phyloP scores from a whole-genome alignment of 345 rosid genomes.

The Ceriops tagal region DNA sequence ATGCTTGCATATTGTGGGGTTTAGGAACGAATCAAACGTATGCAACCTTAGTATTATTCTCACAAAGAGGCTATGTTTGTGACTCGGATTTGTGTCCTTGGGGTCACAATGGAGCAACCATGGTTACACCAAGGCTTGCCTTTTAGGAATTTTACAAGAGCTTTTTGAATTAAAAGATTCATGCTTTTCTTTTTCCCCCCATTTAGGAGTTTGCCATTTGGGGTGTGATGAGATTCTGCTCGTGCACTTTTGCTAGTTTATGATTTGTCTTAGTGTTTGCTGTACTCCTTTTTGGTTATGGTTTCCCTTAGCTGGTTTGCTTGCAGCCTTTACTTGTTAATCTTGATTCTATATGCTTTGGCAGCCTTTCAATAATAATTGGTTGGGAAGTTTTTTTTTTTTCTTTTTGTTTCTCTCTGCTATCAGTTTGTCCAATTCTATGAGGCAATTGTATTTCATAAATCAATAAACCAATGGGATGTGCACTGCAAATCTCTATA shows the following conservation, averaged over 20 bases:
- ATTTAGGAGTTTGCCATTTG: background rate
- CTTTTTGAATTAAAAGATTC: background rate
- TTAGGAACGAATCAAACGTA: no score
- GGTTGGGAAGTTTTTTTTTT: background rate
- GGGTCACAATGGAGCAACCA: no score
- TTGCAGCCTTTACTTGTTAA: background rate
- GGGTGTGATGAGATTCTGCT: background rate
- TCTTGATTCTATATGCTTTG: no score
- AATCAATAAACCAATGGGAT: conserved; percentile 6
- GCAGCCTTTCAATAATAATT: no score
- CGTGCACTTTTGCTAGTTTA: background rate
- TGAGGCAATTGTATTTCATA: background rate
- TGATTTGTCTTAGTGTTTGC: background rate
- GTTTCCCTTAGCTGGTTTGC: background rate
- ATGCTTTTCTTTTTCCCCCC: background rate
- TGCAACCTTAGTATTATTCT: no score
- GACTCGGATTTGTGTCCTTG: no score
- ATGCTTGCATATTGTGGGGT: no score
- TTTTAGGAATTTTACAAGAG: no score
- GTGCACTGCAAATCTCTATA: conserved; percentile 22
- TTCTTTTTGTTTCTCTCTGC: background rate
- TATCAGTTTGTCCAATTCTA: conserved; percentile 5
- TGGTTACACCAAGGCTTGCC: no score
- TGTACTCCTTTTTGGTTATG: background rate
- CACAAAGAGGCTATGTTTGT: no score